These are phyloP conservation scores for Lavandula angustifolia DNA, from an alignment of 257 asterid genomes.

Conservation along the genomic window DNA sequence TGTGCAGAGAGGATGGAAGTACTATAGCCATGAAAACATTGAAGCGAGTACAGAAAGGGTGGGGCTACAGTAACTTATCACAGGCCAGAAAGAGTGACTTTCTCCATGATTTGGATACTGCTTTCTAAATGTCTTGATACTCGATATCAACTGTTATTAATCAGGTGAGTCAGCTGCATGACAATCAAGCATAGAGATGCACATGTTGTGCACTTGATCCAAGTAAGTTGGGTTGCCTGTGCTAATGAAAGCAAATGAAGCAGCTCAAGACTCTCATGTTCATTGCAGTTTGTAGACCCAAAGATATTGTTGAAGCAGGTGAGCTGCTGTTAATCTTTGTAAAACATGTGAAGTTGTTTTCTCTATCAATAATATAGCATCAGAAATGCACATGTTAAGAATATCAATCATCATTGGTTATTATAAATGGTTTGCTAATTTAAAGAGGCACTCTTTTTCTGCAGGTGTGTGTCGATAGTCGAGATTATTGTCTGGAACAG, in stretches of 20 bases:
- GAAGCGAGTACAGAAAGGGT: conserved; percentile 84
- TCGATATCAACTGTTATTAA: conserved; percentile 3
- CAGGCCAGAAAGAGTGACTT: conserved; percentile 45
- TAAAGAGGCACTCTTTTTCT: conserved; percentile 30
- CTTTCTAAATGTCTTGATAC: conserved; percentile 28
- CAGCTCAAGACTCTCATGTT: conserved; percentile 55
- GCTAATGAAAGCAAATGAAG: conserved; percentile 20
- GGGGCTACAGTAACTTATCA: conserved; percentile 68
- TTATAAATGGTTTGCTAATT: conserved; percentile 38
- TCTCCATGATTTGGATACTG: conserved; percentile 46
- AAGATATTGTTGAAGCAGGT: conserved; percentile 37
- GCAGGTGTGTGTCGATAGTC: conserved; percentile 39
- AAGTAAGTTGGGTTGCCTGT: conserved; percentile 13
- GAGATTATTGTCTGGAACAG: conserved; percentile 35
- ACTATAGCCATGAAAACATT: conserved; percentile 71
- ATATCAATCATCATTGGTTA: conserved; percentile 40
- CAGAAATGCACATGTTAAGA: conserved; percentile 31
- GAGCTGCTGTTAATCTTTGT: conserved; percentile 37
- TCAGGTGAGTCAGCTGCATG: conserved; percentile 26
- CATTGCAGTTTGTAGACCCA: conserved; percentile 41
- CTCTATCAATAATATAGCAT: conserved; percentile 28
- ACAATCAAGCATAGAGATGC: conserved; percentile 23
- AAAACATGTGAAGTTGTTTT: conserved; percentile 34
- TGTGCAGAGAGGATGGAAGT: conserved; percentile 83
- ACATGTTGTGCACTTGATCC: not conserved